phyloP scores from a whole-genome alignment of 495 filamentous ascomycete genomes.

The Hypoxylon lienhwacheense region DNA sequence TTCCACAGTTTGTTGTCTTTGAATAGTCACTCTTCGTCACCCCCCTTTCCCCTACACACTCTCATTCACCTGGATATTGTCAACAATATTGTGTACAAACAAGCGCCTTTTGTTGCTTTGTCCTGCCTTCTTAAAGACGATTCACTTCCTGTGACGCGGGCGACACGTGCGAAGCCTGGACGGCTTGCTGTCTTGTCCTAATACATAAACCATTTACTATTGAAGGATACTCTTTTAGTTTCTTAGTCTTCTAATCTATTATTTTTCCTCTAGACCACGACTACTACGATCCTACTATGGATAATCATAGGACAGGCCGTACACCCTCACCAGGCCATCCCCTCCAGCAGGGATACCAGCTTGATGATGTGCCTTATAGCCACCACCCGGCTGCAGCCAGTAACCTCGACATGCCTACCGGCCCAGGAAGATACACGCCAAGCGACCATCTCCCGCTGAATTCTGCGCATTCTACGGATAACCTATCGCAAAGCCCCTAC shows the following conservation, averaged over 20 bases:
- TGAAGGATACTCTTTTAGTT: background rate
- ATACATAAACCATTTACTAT: background rate
- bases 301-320: conserved; percentile 57
- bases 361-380: conserved; percentile 67
- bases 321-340: conserved; percentile 61
- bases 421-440: conserved; percentile 57
- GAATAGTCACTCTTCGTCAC: conserved; percentile 21
- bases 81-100: conserved; percentile 12
- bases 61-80: conserved; percentile 7
- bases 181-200: background rate
- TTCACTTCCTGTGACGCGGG: conserved; percentile 41
- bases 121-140: conserved; percentile 13
- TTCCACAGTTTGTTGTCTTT: conserved; percentile 24
- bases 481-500: conserved; percentile 62
- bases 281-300: conserved; percentile 58
- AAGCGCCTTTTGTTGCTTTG: conserved; percentile 15
- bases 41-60: background rate
- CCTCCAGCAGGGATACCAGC: conserved; percentile 64
- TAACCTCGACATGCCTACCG: conserved; percentile 70
- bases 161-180: conserved; percentile 14
- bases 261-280: conserved; percentile 58
- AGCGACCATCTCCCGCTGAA: conserved; percentile 41
- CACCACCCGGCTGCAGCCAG: conserved; percentile 38
- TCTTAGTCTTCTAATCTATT: conserved; percentile 19
- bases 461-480: conserved; percentile 75